These are phyloP conservation scores for Irpex sp. DNA, from an alignment of 1,284 basidiomycete species.

Conservation along the genomic window DNA sequence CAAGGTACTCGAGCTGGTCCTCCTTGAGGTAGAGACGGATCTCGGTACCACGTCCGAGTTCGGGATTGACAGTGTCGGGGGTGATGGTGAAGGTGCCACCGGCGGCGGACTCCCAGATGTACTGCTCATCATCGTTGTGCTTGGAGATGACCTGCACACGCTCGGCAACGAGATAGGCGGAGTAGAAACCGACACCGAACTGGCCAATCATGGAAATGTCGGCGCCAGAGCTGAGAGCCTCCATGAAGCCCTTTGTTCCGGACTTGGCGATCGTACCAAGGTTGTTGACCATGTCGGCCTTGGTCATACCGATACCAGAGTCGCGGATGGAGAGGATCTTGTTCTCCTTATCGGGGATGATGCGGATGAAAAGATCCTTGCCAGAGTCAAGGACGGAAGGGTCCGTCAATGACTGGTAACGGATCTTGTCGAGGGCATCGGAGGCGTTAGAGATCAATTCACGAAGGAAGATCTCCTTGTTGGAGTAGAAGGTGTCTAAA, in stretches of 20 bases:
- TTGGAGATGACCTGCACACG: slow-evolving; percentile 98
- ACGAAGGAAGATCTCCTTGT: slow-evolving; percentile 98
- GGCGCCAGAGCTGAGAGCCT: slow-evolving; percentile 93
- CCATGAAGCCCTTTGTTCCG: slow-evolving; percentile 97
- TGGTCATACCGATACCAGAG: slow-evolving; percentile 99
- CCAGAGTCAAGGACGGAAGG: slow-evolving; percentile 81
- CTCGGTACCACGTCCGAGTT: slow-evolving; percentile 93
- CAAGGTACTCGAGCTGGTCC: slow-evolving; percentile 97
- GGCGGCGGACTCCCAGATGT: slow-evolving; percentile 99
- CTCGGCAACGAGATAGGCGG: slow-evolving; percentile 98
- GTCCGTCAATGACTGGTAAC: slow-evolving; percentile 91
- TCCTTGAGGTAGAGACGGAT: slow-evolving; percentile 97
- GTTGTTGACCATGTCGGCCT: slow-evolving; percentile 98
- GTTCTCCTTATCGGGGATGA: slow-evolving; percentile 95
- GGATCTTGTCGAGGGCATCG: slow-evolving; percentile 97
- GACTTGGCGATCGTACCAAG: slow-evolving; percentile 99
- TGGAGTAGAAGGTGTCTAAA: slow-evolving; percentile 95
- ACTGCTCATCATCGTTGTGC: slow-evolving; percentile 99
- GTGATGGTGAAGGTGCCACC: slow-evolving; percentile 99
- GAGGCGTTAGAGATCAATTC: slow-evolving; percentile 91
- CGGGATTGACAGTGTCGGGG: slow-evolving; percentile 84
- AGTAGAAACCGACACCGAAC: slow-evolving; percentile 99
- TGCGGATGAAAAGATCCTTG: slow-evolving; percentile 91
- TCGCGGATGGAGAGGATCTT: slow-evolving; percentile 92
- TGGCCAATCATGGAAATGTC: slow-evolving; percentile 94